Base-by-base conservation (phyloP, 1,139 yeast species). In the Ogataea hybrid region DNA sequence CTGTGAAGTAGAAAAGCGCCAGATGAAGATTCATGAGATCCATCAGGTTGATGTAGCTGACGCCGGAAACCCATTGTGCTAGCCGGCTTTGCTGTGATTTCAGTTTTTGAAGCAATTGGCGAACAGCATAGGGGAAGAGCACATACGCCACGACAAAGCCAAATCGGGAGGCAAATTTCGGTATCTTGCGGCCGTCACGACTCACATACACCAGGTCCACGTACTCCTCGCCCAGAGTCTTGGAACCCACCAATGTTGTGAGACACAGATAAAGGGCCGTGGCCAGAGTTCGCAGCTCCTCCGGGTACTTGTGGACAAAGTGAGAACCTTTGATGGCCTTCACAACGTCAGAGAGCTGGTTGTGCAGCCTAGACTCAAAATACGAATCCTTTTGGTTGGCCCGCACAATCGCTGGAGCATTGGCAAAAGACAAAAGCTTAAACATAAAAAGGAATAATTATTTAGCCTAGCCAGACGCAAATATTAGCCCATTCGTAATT, bases 151-250 rank as follows among this genome's bases (percentile, higher is more conserved):
- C 34, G 1, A 82, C 63, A 52, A 81, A 83, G 11, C 77, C 75
- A 1, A 78, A 36, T 44, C 83, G 64, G n/a, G 69, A 67, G 7
- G 46, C n/a, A 1, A 68, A 25, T 30, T 63, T 67, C 2, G 87
- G 84, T n/a, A 83, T 61, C 22, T 67, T 56, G 18, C 54, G 68
- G 1, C 81, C 87, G 40, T 63, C 64, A 45, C 71, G 69, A 45
- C 61, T 72, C 6, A 86, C 85, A 56, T 88, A 87, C 15, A 84
- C 68, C 44, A 90, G 68, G 62, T 90, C 96, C 14, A 90, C 92
- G 61, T 90, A 90, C 63, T 92, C 97, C 60, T 90, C 97, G 0
- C 98, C 98, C 25, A 90, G 67, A 0, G 97, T 90, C 43, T 94
- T 70, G 4, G 87, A 79, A 0, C 94, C 92, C 4, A 78, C 49